Conservation (phyloP, 805 yeast species). For the Saccharomycopsis guyanensis region DNA sequence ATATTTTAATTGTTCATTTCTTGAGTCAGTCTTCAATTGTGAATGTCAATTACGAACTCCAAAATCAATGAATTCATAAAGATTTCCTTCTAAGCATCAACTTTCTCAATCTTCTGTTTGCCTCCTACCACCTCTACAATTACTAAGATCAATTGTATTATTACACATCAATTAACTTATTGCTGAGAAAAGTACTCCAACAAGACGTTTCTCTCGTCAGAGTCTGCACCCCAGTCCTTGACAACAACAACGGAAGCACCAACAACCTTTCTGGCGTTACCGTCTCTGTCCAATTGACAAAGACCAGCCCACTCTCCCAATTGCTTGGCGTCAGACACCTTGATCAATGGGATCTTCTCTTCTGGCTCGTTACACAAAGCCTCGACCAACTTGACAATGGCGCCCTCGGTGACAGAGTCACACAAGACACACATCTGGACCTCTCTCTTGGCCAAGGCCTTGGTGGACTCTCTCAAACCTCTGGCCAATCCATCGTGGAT, state of each 20-base stretch:
- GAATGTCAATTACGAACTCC: no score
- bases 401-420: slow-evolving; percentile 97
- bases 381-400: slow-evolving; percentile 95
- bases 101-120: no score
- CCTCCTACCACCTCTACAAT: no score
- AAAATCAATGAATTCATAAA: no score
- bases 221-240: slow-evolving; percentile 99
- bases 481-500: slow-evolving; percentile 99
- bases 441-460: slow-evolving; percentile 95
- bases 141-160: no score
- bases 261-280: slow-evolving; percentile 99
- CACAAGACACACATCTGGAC: slow-evolving; percentile 96
- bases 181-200: slow-evolving; percentile 93
- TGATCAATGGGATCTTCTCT: slow-evolving; percentile 93
- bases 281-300: slow-evolving; percentile 99
- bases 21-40: no score
- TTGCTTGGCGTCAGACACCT: slow-evolving; percentile 99
- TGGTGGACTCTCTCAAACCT: slow-evolving; percentile 99
- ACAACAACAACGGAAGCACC: slow-evolving; percentile 99
- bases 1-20: no score
- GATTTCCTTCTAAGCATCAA: no score
- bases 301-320: slow-evolving; percentile 99
- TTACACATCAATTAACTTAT: slow-evolving; percentile 36
- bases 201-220: slow-evolving; percentile 93
- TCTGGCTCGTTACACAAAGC: slow-evolving; percentile 98